These are phyloP conservation scores for Colletotrichum sp. DNA, from an alignment of 2,329 filamentous ascomycete genomes.

Conservation along the genomic window DNA sequence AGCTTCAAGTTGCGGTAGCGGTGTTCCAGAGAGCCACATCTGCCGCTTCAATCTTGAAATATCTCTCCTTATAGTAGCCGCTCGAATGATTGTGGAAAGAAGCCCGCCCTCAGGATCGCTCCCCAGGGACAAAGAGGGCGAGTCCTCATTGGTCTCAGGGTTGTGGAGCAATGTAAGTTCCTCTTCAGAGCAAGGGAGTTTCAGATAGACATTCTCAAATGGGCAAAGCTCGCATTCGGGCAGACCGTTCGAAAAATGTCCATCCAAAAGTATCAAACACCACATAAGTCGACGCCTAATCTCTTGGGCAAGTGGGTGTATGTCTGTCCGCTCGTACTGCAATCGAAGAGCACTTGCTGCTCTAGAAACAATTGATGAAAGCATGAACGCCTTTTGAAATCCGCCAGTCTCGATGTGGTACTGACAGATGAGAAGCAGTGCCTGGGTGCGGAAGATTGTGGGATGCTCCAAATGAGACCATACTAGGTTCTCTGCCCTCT, in stretches of 20 bases:
- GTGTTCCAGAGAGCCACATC: neutral
- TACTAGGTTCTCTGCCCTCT: neutral
- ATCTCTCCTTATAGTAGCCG: constrained; percentile 24
- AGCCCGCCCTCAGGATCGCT: neutral
- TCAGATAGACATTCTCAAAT: constrained; percentile 44
- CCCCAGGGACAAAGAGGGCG: neutral
- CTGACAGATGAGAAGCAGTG: constrained; percentile 48
- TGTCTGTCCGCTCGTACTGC: constrained; percentile 45
- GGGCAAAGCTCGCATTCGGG: constrained; percentile 51
- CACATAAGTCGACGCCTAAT: constrained; percentile 49
- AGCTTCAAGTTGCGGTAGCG: constrained; percentile 1
- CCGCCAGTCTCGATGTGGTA: constrained; percentile 47
- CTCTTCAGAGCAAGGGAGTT: constrained; percentile 47
- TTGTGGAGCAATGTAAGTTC: constrained; percentile 35
- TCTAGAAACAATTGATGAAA: constrained; percentile 46
- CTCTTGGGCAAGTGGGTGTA: constrained; percentile 46
- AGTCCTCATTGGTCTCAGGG: neutral
- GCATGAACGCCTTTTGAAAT: constrained; percentile 50
- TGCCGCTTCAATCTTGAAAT: constrained; percentile 25
- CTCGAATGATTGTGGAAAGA: constrained; percentile 17
- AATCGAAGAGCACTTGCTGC: constrained; percentile 48
- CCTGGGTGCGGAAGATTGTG: constrained; percentile 34
- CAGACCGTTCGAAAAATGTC: constrained; percentile 46
- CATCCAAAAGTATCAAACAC: constrained; percentile 49
- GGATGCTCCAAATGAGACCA: constrained; percentile 19